Percentiles rank a stretch among this genome's conserved stretches.
Conservation (phyloP, 352 stramenopile species). For the Thalassiosira ordinaria region DNA sequence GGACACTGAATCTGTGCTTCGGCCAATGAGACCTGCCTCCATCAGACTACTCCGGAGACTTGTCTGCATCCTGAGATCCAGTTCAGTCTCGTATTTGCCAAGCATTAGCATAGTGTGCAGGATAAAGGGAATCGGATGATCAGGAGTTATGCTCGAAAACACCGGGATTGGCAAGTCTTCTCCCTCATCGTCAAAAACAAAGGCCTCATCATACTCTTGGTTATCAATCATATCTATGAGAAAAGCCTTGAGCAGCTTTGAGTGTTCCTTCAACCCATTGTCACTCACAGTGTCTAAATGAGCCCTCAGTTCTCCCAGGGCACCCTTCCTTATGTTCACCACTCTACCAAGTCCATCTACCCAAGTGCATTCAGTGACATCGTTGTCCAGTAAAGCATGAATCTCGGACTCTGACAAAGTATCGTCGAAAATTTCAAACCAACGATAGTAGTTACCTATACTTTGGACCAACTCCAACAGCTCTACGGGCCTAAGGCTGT, state of each 20-base stretch:
- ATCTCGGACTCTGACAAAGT: neutral
- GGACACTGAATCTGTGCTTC: neutral
- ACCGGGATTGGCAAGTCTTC: conserved; percentile 42
- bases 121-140: conserved; percentile 29
- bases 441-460: conserved; percentile 27
- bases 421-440: conserved; percentile 23
- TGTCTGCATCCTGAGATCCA: conserved; percentile 24
- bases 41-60: conserved; percentile 23
- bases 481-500: conserved; percentile 23
- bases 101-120: conserved; percentile 46
- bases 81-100: conserved; percentile 51
- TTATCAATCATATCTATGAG: conserved; percentile 4
- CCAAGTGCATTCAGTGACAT: conserved; percentile 25
- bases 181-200: neutral
- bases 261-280: no score
- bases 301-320: neutral
- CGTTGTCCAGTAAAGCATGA: conserved; percentile 1
- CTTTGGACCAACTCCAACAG: conserved; percentile 14
- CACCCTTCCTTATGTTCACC: neutral
- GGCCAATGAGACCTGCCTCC: conserved; percentile 34
- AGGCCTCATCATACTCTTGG: neutral
- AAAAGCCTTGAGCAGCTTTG: no score
- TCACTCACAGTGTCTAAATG: no score
- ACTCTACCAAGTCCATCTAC: conserved; percentile 24
- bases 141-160: conserved; percentile 35